A percentile compares a stretch with the other conserved stretches of the same genome.
phyloP scores from a whole-genome alignment of 2,329 filamentous ascomycete species.

The Westerdykella aurantiaca region DNA sequence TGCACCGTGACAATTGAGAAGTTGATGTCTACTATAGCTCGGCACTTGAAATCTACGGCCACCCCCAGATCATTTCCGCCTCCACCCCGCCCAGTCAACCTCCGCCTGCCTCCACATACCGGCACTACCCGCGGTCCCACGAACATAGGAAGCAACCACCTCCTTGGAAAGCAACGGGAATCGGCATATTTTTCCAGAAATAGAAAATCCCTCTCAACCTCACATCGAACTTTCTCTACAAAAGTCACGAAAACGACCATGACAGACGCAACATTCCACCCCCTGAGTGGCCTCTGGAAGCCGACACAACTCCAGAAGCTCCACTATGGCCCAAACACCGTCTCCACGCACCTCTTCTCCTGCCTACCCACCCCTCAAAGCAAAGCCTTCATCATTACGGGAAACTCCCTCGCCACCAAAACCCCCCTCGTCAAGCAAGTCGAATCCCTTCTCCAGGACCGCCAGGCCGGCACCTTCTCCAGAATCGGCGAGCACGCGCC shows the following conservation, averaged over 20 bases:
- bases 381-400: conserved; percentile 55
- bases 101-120: not conserved
- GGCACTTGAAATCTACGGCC: too few relatives aligned
- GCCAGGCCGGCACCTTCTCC: conserved; percentile 50
- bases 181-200: not conserved
- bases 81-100: not conserved
- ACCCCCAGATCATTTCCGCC: not conserved
- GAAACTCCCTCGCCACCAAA: conserved; percentile 49
- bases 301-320: conserved; percentile 47
- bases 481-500: conserved; percentile 53
- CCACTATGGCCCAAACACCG: conserved; percentile 46
- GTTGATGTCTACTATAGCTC: too few relatives aligned
- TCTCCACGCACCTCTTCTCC: conserved; percentile 43
- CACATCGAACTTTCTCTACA: not conserved
- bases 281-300: conserved; percentile 47
- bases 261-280: conserved; percentile 41
- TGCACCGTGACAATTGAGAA: too few relatives aligned
- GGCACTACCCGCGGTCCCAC: not conserved
- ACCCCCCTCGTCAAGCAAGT: conserved; percentile 49
- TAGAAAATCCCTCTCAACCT: not conserved
- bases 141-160: not conserved
- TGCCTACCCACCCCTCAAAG: conserved; percentile 42
- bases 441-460: conserved; percentile 43
- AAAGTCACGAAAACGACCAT: conserved; percentile 15
- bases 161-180: too few relatives aligned